Evolutionary conservation across 1,284 basidiomycete species (phyloP).

Genomic region (Chondrostereum purpureum): DNA sequence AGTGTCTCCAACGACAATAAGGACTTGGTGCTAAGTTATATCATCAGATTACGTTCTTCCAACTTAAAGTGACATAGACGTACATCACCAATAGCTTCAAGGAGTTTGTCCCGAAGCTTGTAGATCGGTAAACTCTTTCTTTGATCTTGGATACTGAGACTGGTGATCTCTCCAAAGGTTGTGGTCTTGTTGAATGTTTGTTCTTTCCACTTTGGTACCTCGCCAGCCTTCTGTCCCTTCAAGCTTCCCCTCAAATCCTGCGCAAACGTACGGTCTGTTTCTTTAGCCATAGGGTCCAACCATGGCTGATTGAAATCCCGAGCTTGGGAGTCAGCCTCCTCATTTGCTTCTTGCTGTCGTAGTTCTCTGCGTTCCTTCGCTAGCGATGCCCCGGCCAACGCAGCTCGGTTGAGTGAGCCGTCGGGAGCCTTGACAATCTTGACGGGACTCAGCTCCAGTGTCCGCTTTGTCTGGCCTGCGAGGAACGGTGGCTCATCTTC

Average conservation of each 20-base stretch:
- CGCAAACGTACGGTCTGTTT: conserved; percentile 83
- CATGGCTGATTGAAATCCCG: conserved; percentile 93
- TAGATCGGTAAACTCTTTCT: conserved; percentile 89
- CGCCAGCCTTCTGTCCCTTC: conserved; percentile 75
- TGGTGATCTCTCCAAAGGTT: conserved; percentile 91
- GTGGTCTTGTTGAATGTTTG: conserved; percentile 96
- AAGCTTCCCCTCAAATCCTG: conserved; percentile 86
- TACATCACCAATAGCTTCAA: conserved; percentile 89
- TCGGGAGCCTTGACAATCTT: conserved; percentile 96
- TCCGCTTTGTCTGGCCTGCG: conserved; percentile 92
- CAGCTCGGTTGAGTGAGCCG: conserved; percentile 92
- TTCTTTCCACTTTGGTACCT: conserved; percentile 88
- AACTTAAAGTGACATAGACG: conserved; percentile 19
- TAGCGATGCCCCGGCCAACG: conserved; percentile 85
- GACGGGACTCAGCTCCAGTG: conserved; percentile 92
- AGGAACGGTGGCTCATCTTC: conserved; percentile 98
- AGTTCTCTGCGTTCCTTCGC: conserved; percentile 95
- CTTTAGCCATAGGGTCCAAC: conserved; percentile 96
- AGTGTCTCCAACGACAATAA: conserved; percentile 92
- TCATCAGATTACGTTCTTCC: conserved; percentile 10
- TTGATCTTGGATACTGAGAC: conserved; percentile 90
- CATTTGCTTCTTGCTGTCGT: conserved; percentile 91
- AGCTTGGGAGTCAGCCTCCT: conserved; percentile 89
- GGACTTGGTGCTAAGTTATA: conserved; percentile 78
- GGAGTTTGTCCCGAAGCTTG: conserved; percentile 88